Base-by-base conservation (phyloP, 208 protist genomes). In the Novymonas esmeraldas region DNA sequence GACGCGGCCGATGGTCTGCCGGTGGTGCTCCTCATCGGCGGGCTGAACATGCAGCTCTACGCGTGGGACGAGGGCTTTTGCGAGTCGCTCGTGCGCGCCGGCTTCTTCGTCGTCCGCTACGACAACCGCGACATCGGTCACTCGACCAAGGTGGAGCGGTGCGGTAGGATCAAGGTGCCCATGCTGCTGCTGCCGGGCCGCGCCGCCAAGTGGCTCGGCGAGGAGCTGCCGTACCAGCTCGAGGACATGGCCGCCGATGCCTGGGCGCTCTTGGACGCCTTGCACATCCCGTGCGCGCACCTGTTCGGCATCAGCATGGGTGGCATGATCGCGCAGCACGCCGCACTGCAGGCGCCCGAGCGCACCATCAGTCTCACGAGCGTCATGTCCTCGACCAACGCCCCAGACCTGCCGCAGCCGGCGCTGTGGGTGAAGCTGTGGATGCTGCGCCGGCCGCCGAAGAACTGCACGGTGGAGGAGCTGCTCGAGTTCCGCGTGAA, bases 221-320 rank as follows among this genome's bases (percentile, higher is more conserved):
- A 94, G 73, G 48, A 75, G 18, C 75, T 94, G 16, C 85, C 88
- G 0, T 94, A 94, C 71, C 81, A 73, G 9, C 64, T 94, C 26
- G 73, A 87, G 31, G 81, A 86, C 71, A 87, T 94, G 78, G 88
- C 85, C 0, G 66, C 70, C 22, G 88, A 94, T 51, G 85, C 65
- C 11, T 77, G 90, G 33, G 79, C 75, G 13, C 61, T 94, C 41
- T 62, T 94, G n/a, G 72, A 87, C 50, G 58, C 55, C 29, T 76
- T 94, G 20, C 14, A 73, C n/a, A 61, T 92, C n/a, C 52, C 72
- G 0, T 68, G 51, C n/a, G 85, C 84, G 2, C 88, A 94, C 54
- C 65, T 94, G 11, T 81, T 94, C 20, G 88, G 88, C n/a, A 82
- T 94, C 33, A 89, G 81, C 54, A 94, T 94, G 88, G 88, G 88